Evolutionary conservation across 345 rosid species (phyloP).

Genomic region (Pistacia vera): DNA sequence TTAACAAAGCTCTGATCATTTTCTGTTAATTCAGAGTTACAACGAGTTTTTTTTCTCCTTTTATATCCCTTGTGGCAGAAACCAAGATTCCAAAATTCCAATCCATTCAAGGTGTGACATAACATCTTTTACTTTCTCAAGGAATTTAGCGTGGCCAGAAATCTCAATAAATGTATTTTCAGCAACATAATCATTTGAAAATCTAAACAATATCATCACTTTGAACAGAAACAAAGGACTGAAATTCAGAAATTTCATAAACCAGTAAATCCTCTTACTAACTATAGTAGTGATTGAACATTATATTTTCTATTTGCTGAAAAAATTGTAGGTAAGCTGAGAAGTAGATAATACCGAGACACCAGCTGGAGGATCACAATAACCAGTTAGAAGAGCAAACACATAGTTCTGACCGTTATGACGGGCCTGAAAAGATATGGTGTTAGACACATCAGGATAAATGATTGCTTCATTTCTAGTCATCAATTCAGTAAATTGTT

Average conservation of each 20-base stretch:
- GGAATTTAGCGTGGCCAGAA: not conserved
- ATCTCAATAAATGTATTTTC: not conserved
- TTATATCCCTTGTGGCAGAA: no score
- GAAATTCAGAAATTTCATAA: not conserved
- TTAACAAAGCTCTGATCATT: not conserved
- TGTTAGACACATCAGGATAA: conserved; percentile 9
- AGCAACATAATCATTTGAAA: not conserved
- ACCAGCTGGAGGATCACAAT: conserved; percentile 53
- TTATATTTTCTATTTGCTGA: not conserved
- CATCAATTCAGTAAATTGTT: conserved; percentile 10
- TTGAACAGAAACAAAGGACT: no score
- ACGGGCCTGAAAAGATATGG: conserved; percentile 73
- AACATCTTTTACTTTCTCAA: not conserved
- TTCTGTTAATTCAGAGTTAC: not conserved
- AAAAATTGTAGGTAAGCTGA: not conserved
- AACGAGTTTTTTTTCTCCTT: no score
- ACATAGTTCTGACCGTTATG: conserved; percentile 96
- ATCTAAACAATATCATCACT: not conserved
- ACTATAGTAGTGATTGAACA: not conserved
- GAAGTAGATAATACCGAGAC: conserved; percentile 30
- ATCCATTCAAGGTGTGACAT: not conserved
- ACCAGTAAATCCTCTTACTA: not conserved
- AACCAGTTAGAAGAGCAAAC: conserved; percentile 48
- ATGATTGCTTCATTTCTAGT: conserved; percentile 22
- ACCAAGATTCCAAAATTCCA: not conserved